phyloP scores from a whole-genome alignment of 306 rosid species.

The Astragalus membranaceus region DNA sequence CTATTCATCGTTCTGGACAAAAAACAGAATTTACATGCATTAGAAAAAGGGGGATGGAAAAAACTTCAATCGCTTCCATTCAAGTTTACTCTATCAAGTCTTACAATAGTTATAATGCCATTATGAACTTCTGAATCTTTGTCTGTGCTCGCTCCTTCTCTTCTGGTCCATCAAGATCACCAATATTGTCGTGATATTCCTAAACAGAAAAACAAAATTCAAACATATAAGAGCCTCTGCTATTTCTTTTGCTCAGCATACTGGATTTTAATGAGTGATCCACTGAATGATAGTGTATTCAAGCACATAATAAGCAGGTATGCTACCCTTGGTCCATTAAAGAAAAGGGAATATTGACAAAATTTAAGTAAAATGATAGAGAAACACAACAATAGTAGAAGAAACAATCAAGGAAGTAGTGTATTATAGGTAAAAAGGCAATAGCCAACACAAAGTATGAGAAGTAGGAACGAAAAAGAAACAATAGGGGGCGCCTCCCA shows the following conservation, averaged over 20 bases:
- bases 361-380: too few species aligned
- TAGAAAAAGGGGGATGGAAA: neutral
- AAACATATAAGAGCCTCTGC: neutral
- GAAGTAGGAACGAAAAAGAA: too few species aligned
- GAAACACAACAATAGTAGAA: too few species aligned
- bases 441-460: too few species aligned
- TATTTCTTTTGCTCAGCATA: neutral
- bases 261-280: neutral
- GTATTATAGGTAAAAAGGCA: too few species aligned
- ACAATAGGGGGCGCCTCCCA: too few species aligned
- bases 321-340: neutral
- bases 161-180: constrained; percentile 89
- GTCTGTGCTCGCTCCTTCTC: constrained; percentile 85
- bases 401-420: too few species aligned
- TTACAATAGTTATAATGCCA: constrained; percentile 40
- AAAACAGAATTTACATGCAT: constrained; percentile 8
- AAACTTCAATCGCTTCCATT: neutral
- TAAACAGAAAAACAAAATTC: constrained; percentile 7
- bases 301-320: neutral
- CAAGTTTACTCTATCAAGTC: neutral
- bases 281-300: neutral
- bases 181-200: constrained; percentile 89
- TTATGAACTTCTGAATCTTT: constrained; percentile 74
- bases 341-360: neutral
- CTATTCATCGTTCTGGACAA: constrained; percentile 1